Evolutionary conservation across 352 stramenopile genomes (phyloP).

Genomic region (Globisporangium splendens): DNA sequence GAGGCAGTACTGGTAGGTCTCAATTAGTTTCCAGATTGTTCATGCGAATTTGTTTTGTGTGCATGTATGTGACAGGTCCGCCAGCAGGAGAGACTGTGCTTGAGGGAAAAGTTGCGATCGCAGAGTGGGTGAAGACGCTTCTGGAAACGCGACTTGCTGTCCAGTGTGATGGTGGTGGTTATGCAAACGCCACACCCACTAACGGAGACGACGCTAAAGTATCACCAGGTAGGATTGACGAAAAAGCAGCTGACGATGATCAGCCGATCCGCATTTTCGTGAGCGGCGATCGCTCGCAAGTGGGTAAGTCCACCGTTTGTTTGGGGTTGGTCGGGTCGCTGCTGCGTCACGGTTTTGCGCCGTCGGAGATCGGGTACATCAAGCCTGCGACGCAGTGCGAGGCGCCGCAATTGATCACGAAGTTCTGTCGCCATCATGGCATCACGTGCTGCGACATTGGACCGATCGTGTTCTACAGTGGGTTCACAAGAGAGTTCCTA

Average conservation of each 20-base stretch:
- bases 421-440: conserved; percentile 89
- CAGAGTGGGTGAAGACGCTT: conserved; percentile 31
- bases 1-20: too few species aligned
- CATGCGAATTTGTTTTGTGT: too few species aligned
- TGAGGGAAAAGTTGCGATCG: conserved; percentile 11
- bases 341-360: conserved; percentile 57
- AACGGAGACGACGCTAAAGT: too few species aligned
- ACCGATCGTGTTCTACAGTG: conserved; percentile 95
- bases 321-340: conserved; percentile 91
- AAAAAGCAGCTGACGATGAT: background rate
- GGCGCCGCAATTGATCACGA: conserved; percentile 90
- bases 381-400: conserved; percentile 98
- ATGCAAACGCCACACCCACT: background rate
- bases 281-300: conserved; percentile 82
- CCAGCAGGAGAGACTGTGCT: too few species aligned
- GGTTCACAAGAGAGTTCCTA: conserved; percentile 96
- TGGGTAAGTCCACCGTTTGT: conserved; percentile 96
- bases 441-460: conserved; percentile 89
- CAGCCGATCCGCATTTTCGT: conserved; percentile 61
- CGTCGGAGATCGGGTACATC: conserved; percentile 94
- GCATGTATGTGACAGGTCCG: too few species aligned
- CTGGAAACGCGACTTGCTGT: conserved; percentile 26
- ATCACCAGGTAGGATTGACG: too few species aligned
- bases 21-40: too few species aligned
- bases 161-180: background rate